phyloP scores from a whole-genome alignment of 441 rosid genomes.

The Corymbia citriodora region DNA sequence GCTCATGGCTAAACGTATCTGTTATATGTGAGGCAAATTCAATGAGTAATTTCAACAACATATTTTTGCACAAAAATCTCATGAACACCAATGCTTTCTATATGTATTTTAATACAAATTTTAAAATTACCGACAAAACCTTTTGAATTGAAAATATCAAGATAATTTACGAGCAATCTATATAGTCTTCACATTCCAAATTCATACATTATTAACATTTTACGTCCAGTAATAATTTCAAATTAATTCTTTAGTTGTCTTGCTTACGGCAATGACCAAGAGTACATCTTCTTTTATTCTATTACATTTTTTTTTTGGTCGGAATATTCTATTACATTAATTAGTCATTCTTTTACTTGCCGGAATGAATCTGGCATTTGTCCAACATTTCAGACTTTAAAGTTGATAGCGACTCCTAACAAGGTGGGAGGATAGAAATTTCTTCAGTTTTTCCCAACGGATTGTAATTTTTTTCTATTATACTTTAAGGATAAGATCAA shows the following conservation, averaged over 20 bases:
- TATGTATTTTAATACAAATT: not conserved
- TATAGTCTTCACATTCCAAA: not conserved
- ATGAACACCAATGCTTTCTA: accelerated
- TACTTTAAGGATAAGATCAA: not conserved
- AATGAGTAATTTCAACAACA: not conserved
- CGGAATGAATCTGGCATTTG: not conserved
- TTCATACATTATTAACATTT: not conserved
- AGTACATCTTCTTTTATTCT: not conserved
- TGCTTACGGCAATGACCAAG: not conserved
- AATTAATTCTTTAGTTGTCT: not conserved
- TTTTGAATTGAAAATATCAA: not conserved
- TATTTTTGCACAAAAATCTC: not conserved
- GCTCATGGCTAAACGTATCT: accelerated
- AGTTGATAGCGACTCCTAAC: not conserved
- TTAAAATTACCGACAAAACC: not conserved
- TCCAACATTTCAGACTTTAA: not conserved
- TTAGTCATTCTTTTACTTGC: not conserved
- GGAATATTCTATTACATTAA: not conserved
- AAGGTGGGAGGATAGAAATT: not conserved
- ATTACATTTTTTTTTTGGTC: not conserved
- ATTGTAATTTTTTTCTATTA: not conserved
- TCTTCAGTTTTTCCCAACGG: not conserved
- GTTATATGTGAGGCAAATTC: not conserved
- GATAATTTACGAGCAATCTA: not conserved
- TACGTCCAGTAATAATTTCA: not conserved